Evolutionary conservation across 1,284 basidiomycete species (phyloP).

Genomic region (Sanghuangporus baumii): DNA sequence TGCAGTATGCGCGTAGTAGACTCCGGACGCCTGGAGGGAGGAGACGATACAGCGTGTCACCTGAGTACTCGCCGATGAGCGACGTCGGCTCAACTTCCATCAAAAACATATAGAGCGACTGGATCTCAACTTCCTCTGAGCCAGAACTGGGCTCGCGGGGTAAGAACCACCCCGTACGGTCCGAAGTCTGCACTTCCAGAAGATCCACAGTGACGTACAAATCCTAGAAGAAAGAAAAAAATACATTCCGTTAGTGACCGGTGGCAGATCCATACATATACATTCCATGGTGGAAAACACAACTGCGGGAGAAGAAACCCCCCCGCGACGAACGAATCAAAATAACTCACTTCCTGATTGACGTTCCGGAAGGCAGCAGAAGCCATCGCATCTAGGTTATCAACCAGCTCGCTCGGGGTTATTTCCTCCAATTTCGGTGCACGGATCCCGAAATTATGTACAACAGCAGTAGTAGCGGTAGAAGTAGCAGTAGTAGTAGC

Average conservation of each 20-base stretch:
- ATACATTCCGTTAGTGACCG: constrained; percentile 3
- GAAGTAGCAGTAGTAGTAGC: not conserved
- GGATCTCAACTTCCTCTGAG: constrained; percentile 64
- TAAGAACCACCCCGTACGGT: constrained; percentile 73
- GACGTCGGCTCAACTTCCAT: constrained; percentile 65
- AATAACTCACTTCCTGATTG: constrained; percentile 56
- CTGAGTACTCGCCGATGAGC: constrained; percentile 60
- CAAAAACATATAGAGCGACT: constrained; percentile 67
- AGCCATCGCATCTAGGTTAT: constrained; percentile 69
- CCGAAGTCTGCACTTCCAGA: constrained; percentile 71
- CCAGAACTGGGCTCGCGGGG: constrained; percentile 43
- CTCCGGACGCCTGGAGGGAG: constrained; percentile 68
- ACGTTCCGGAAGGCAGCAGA: constrained; percentile 67
- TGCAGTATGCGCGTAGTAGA: constrained; percentile 66
- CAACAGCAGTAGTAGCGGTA: not conserved
- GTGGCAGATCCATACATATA: not conserved
- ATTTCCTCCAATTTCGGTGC: constrained; percentile 64
- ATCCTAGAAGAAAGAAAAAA: constrained; percentile 42
- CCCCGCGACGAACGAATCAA: not conserved
- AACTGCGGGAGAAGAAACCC: not conserved
- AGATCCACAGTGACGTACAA: constrained; percentile 68
- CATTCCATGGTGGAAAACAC: not conserved
- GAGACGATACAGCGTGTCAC: constrained; percentile 64
- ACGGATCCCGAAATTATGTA: constrained; percentile 44
- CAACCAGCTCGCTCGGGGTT: constrained; percentile 62